Conservation (phyloP, 2,329 filamentous ascomycete genomes). For the Torrubiella hemipterigena region DNA sequence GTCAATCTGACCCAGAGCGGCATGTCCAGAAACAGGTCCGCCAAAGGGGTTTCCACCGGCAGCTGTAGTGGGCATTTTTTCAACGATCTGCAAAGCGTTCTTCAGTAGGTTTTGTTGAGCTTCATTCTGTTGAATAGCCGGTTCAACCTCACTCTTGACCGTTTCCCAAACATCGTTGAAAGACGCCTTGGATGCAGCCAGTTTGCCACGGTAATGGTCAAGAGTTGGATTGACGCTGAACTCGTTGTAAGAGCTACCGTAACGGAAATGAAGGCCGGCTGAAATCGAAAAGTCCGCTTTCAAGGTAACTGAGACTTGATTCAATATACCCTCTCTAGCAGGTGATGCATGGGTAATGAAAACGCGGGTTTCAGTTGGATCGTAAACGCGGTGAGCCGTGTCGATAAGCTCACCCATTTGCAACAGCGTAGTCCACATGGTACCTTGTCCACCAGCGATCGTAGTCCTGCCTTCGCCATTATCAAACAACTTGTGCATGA, state of each 20-base stretch:
- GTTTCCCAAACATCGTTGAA: constrained; percentile 99
- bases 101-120: constrained; percentile 86
- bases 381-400: constrained; percentile 95
- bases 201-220: constrained; percentile 96
- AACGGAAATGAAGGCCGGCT: constrained; percentile 93
- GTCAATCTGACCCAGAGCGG: constrained; percentile 76
- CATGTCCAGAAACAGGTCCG: constrained; percentile 62
- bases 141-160: constrained; percentile 89
- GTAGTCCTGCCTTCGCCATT: constrained; percentile 97
- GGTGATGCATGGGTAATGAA: constrained; percentile 97
- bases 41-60: constrained; percentile 96
- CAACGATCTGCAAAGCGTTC: constrained; percentile 84
- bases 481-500: constrained; percentile 99
- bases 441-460: constrained; percentile 94
- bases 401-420: constrained; percentile 98
- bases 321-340: constrained; percentile 88
- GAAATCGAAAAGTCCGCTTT: constrained; percentile 99
- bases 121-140: constrained; percentile 85
- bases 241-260: constrained; percentile 98
- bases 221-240: constrained; percentile 98
- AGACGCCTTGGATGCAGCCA: constrained; percentile 93
- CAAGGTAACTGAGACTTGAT: constrained; percentile 91
- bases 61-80: constrained; percentile 93
- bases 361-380: constrained; percentile 91
- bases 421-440: constrained; percentile 97